phyloP scores from a whole-genome alignment of 768 basidiomycete species.

The Leucosporidium yakuticum region DNA sequence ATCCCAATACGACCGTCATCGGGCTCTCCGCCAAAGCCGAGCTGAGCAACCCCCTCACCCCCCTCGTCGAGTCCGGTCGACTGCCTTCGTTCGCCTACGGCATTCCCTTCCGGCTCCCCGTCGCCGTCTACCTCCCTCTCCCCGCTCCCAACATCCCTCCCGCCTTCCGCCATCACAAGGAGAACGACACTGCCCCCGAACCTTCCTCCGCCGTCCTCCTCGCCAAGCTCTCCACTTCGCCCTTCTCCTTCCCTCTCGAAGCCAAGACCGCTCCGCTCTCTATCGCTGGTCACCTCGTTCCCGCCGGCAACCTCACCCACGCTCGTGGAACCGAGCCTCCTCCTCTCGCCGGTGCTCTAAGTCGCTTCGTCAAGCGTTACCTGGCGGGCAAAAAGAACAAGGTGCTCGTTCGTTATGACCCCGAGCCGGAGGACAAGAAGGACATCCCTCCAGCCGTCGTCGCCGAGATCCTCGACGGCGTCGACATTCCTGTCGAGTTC shows the following conservation, averaged over 20 bases:
- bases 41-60: conserved; percentile 21
- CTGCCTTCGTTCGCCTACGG: conserved; percentile 19
- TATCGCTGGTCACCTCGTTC: conserved; percentile 21
- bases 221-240: conserved; percentile 19
- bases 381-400: conserved; percentile 22
- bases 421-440: conserved; percentile 1
- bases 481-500: conserved; percentile 12
- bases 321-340: background rate
- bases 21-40: conserved; percentile 9
- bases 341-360: conserved; percentile 8
- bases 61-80: conserved; percentile 4
- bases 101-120: conserved; percentile 30
- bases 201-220: conserved; percentile 14
- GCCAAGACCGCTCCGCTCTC: conserved; percentile 1
- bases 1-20: conserved; percentile 18
- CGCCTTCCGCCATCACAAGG: background rate
- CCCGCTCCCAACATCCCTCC: background rate
- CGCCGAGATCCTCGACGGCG: conserved; percentile 3
- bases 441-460: conserved; percentile 24
- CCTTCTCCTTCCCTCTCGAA: conserved; percentile 16
- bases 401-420: conserved; percentile 27
- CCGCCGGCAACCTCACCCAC: conserved; percentile 17
- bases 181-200: background rate
- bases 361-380: conserved; percentile 26
- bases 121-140: conserved; percentile 24